Evolutionary conservation across 202 grass and related monocot genomes (phyloP), one percentile per base, ranked within the genome.

Genomic region (Carex arenaria): DNA sequence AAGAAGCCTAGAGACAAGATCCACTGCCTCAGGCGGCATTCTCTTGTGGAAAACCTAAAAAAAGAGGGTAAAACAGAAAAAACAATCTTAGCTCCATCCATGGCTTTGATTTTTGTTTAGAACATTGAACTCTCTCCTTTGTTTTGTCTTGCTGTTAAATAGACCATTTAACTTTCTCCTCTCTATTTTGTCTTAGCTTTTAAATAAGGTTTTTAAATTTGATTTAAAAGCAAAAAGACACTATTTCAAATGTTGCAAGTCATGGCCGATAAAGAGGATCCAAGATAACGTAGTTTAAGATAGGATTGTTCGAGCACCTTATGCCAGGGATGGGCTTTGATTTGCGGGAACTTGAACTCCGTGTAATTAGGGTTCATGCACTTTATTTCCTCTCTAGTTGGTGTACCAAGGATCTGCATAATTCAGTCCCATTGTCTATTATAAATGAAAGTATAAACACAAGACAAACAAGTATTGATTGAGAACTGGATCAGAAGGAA

Each of bases 351-450:
- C 53, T 98, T 98, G 36, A 98, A 98, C 85, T 98, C 92, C 0
- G 93, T 95, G 36, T 98, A 98, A 56, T 98, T 98, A 8, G 95
- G 95, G 66, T 98, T 98, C 95, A 98, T 98, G 87, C 92, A 98
- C 89, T 93, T 98, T 80, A 98, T 93, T 86, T 98, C 95, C 76
- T 95, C 95, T 85, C 95, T 98, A 43, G 92, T 98, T 49, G 90
- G 95, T 8, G 95, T 98, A 78, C 95, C 95, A 76, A 98, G 87
- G 80, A 98, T 89, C 94, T 97, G 38, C 42, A 82, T 74, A 36
- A 59, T 73, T 76, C 10, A 78, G 15, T 78, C 15, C 15, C 17
- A 84, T 73, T 31, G 81, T 82, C 47, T 43, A 85, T 53, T 72
- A 78, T 70, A 87, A 52, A 73, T 64, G 56, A 80, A 56, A 81